phyloP scores from a whole-genome alignment of 2,329 filamentous ascomycete genomes.

The Ascosphaera pollenicola region DNA sequence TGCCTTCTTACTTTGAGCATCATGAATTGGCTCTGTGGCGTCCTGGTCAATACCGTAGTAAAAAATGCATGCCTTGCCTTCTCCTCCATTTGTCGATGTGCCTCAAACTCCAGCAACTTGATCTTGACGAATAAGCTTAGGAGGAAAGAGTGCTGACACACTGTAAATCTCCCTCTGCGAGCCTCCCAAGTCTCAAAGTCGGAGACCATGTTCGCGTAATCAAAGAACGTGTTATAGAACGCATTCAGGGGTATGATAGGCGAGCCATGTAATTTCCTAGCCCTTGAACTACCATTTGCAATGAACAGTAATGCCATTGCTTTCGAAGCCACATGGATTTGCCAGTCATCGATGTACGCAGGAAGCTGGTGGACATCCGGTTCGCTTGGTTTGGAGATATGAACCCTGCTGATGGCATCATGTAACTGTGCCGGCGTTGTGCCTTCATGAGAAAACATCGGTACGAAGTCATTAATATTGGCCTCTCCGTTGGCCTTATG shows the following conservation, averaged over 20 bases:
- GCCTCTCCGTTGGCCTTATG: conserved; percentile 32
- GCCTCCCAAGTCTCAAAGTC: conserved; percentile 82
- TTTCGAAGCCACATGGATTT: conserved; percentile 58
- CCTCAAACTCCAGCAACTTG: conserved; percentile 71
- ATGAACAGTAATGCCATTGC: conserved; percentile 63
- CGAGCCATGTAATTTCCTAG: conserved; percentile 16
- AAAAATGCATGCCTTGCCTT: conserved; percentile 82
- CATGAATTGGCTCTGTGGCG: conserved; percentile 54
- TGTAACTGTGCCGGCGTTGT: conserved; percentile 48
- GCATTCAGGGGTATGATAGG: conserved; percentile 58
- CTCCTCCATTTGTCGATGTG: conserved; percentile 67
- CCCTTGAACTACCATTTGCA: conserved; percentile 42
- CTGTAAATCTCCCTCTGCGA: conserved; percentile 51
- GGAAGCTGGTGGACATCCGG: conserved; percentile 30
- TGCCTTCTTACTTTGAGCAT: conserved; percentile 58
- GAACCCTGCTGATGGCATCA: conserved; percentile 41
- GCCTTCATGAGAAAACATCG: conserved; percentile 45
- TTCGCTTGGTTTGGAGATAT: conserved; percentile 24
- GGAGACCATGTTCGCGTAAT: conserved; percentile 62
- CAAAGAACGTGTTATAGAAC: conserved; percentile 73
- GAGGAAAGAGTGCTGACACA: conserved; percentile 84
- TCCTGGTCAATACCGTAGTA: conserved; percentile 59
- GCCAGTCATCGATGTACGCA: conserved; percentile 68
- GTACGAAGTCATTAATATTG: conserved; percentile 43
- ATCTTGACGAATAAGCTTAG: conserved; percentile 86